phyloP scores from a whole-genome alignment of 768 basidiomycete genomes.

The Boletellus ananiceps region DNA sequence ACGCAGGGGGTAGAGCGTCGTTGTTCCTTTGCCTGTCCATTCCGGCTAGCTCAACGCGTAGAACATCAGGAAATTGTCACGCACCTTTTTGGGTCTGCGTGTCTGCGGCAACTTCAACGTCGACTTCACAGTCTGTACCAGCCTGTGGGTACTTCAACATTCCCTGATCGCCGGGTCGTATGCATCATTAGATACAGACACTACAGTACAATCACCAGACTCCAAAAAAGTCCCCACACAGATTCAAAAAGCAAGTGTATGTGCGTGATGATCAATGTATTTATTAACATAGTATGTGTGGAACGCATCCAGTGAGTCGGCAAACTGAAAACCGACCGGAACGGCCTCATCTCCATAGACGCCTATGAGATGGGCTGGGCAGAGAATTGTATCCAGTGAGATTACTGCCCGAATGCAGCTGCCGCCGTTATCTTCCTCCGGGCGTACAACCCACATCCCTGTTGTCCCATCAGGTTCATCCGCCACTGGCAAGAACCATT shows the following conservation, averaged over 20 bases:
- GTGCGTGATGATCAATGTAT: slow-evolving; percentile 29
- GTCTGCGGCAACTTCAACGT: not conserved
- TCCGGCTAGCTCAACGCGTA: too few species aligned
- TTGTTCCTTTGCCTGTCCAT: too few species aligned
- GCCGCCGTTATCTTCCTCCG: not conserved
- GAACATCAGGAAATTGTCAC: not conserved
- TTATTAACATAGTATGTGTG: slow-evolving; percentile 29
- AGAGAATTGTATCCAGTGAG: slow-evolving; percentile 29
- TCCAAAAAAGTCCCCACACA: not conserved
- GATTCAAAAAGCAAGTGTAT: too few species aligned
- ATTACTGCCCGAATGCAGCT: slow-evolving; percentile 14
- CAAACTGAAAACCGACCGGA: slow-evolving; percentile 16
- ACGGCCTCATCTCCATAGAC: slow-evolving; percentile 21
- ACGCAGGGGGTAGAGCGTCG: too few species aligned
- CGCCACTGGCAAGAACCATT: slow-evolving; percentile 24
- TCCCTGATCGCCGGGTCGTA: not conserved
- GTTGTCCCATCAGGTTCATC: slow-evolving; percentile 15
- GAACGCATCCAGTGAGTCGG: slow-evolving; percentile 23
- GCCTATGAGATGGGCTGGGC: slow-evolving; percentile 30
- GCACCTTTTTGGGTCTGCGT: not conserved
- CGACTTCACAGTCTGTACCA: not conserved
- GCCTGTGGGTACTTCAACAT: not conserved
- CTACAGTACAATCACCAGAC: not conserved
- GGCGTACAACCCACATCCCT: not conserved
- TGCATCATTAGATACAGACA: not conserved